Conservation (phyloP, 768 basidiomycete genomes). For the Nevesoporus exiguus region DNA sequence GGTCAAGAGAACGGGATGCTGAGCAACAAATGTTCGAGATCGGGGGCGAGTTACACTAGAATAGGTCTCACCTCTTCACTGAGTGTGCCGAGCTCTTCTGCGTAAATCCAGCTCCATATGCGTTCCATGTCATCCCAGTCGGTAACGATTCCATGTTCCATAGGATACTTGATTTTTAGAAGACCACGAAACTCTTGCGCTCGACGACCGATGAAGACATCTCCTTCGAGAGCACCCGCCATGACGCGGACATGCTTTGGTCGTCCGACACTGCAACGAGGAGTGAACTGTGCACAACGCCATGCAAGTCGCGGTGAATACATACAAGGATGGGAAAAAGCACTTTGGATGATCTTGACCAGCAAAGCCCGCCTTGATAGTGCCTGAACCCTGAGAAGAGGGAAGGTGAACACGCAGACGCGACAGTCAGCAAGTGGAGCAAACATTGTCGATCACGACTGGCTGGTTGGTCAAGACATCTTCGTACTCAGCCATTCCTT, state of each 20-base stretch:
- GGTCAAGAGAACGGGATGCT: slow-evolving; percentile 97
- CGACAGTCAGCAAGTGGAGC: slow-evolving; percentile 29
- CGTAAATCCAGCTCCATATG: slow-evolving; percentile 98
- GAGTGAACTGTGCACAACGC: slow-evolving; percentile 18
- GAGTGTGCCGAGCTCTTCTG: slow-evolving; percentile 90
- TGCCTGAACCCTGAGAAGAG: slow-evolving; percentile 83
- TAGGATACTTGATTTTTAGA: slow-evolving; percentile 97
- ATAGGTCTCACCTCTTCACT: slow-evolving; percentile 81
- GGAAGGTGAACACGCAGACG: slow-evolving; percentile 25
- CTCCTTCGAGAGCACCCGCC: slow-evolving; percentile 95
- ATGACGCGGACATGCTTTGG: slow-evolving; percentile 98
- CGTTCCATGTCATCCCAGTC: slow-evolving; percentile 99
- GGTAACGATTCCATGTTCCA: slow-evolving; percentile 98
- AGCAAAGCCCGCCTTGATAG: slow-evolving; percentile 98
- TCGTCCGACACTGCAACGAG: slow-evolving; percentile 71
- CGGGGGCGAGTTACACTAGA: not conserved
- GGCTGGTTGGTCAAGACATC: slow-evolving; percentile 97
- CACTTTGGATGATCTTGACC: slow-evolving; percentile 99
- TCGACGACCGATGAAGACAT: slow-evolving; percentile 91
- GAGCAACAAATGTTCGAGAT: slow-evolving; percentile 12
- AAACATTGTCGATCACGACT: slow-evolving; percentile 97
- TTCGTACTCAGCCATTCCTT: slow-evolving; percentile 79
- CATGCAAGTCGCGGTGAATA: slow-evolving; percentile 34
- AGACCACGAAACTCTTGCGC: slow-evolving; percentile 96
- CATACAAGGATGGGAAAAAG: slow-evolving; percentile 98